Base-by-base conservation (phyloP, 495 filamentous ascomycete genomes). In the Rhizodiscina lignyota region DNA sequence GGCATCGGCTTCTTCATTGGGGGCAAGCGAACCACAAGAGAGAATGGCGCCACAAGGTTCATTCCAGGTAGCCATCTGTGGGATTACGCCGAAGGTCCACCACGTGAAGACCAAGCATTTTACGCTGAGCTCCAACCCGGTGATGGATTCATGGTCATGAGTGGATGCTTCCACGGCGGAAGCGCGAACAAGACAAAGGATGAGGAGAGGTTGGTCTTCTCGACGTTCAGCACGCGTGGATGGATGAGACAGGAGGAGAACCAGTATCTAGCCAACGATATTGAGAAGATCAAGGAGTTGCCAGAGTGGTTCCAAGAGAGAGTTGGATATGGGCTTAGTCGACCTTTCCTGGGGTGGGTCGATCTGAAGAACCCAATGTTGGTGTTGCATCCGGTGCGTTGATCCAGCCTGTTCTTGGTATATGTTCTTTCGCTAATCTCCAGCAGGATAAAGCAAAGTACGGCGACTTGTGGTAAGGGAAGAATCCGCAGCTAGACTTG, bases 61-160 rank as follows among this genome's bases (percentile, higher is more conserved):
- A 59, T 64, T 32, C 60, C 58, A 2, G 49, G 55, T 10, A 53
- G 46, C 19, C 63, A 67, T 44, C 48, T 61, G 5, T 63, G 62
- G 60, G 49, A 44, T 23, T 39, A 44, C 23, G 15, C 16, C 16
- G 38, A 36, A 21, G 32, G 28, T 2, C 37, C 37, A 29, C 33
- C 42, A 15, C 26, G 34, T 20, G 39, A 41, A 41, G 39, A 41
- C 22, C 34, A 41, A 8, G 30, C 30, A 8, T 6, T 32, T 6
- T 18, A 44, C 26, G 41, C 41, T 6, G 41, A 44, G 30, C 28
- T 44, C 16, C 30, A 30, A 12, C 18, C 28, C 21, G 41, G 41
- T 15, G 41, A 44, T 23, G 41, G 20, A 6, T 40, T 44, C 23
- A 40, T 44, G 20, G 40, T 44, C 38, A 30, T 44, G 15, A 30